Conservation (phyloP, 495 filamentous ascomycete species). For the Thermochaetoides thermophila region DNA sequence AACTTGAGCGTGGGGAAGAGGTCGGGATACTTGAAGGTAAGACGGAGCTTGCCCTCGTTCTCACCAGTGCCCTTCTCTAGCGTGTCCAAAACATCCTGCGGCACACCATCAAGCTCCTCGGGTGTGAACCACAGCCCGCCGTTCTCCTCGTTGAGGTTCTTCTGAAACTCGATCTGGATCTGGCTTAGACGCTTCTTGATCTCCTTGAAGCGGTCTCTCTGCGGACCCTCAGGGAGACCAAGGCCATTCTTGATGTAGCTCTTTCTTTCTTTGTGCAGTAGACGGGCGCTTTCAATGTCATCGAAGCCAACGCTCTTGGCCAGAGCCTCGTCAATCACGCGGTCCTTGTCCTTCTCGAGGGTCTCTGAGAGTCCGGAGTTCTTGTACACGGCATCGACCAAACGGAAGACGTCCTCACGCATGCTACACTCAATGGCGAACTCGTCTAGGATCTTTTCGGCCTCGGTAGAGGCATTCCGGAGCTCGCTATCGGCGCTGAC, state of each 20-base stretch:
- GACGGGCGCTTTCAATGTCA: slow-evolving; percentile 33
- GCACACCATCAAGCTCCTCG: slow-evolving; percentile 44
- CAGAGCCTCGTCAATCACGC: slow-evolving; percentile 14
- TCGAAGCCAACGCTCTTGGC: slow-evolving; percentile 19
- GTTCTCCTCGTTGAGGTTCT: slow-evolving; percentile 48
- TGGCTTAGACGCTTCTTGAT: slow-evolving; percentile 47
- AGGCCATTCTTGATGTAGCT: slow-evolving; percentile 43
- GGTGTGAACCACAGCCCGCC: slow-evolving; percentile 44
- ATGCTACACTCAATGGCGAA: slow-evolving; percentile 44
- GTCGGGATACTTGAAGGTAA: slow-evolving; percentile 50
- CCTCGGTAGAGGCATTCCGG: slow-evolving; percentile 46
- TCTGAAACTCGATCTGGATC: slow-evolving; percentile 42
- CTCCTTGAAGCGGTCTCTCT: slow-evolving; percentile 48
- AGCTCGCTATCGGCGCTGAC: slow-evolving; percentile 55
- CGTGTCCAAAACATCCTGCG: slow-evolving; percentile 36
- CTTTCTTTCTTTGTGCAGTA: slow-evolving; percentile 45
- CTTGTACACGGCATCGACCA: slow-evolving; percentile 40
- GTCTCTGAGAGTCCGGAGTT: slow-evolving; percentile 27
- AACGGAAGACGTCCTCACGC: slow-evolving; percentile 45
- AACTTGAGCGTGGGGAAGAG: slow-evolving; percentile 46
- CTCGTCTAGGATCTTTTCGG: slow-evolving; percentile 45
- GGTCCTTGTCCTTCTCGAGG: slow-evolving; percentile 21
- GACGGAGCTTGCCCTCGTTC: slow-evolving; percentile 42
- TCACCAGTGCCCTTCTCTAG: slow-evolving; percentile 61
- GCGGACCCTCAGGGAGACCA: slow-evolving; percentile 34